Evolutionary conservation across 345 rosid species (phyloP).

Genomic region (Chamaenerion angustifolium): DNA sequence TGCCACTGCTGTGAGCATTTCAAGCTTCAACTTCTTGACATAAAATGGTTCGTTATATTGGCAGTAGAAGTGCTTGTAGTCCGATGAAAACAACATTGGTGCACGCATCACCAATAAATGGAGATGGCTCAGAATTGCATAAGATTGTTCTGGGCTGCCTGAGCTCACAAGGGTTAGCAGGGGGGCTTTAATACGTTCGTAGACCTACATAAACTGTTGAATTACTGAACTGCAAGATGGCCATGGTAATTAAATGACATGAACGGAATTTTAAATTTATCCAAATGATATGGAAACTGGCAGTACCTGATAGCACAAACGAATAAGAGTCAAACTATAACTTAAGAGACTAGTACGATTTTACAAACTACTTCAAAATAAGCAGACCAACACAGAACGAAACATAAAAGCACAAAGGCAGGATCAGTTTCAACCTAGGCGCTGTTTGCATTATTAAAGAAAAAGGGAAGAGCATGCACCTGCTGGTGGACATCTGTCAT

Average conservation of each 20-base stretch:
- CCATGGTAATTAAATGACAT: not conserved
- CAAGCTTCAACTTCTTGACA: constrained; percentile 97
- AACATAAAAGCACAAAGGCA: no score
- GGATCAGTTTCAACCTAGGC: no score
- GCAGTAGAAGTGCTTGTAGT: constrained; percentile 94
- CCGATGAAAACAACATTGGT: constrained; percentile 73
- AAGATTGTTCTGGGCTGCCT: constrained; percentile 97
- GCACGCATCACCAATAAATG: constrained; percentile 98
- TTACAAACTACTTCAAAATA: no score
- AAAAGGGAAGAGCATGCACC: constrained; percentile 24
- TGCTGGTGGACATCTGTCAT: constrained; percentile 97
- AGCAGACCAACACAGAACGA: no score
- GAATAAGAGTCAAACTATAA: no score
- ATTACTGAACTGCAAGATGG: no score
- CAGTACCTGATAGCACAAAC: no score
- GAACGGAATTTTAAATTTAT: not conserved
- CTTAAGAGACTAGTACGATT: no score
- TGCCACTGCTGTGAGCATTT: constrained; percentile 98
- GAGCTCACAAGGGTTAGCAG: constrained; percentile 92
- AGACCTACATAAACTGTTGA: constrained; percentile 37
- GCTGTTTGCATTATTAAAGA: not conserved
- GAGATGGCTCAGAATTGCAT: constrained; percentile 90
- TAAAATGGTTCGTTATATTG: constrained; percentile 94
- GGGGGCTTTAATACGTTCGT: constrained; percentile 97
- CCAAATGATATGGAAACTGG: no score